phyloP scores from a whole-genome alignment of 495 filamentous ascomycete genomes.

The Xylaria bambusicola region DNA sequence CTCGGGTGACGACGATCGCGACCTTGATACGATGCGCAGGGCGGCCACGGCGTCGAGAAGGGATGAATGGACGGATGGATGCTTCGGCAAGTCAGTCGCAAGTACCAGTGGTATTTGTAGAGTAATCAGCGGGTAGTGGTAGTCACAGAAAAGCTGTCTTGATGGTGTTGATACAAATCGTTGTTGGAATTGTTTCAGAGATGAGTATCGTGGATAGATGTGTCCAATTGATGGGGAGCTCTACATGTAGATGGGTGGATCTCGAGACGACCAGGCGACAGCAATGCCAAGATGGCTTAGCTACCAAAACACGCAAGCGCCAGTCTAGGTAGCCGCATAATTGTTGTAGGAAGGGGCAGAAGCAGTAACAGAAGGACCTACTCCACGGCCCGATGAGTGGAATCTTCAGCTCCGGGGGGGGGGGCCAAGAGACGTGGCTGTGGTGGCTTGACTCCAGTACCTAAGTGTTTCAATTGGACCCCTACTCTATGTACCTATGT shows the following conservation, averaged over 20 bases:
- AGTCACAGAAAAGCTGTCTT: background rate
- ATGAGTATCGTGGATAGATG: constrained; percentile 2
- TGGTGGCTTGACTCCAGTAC: no score
- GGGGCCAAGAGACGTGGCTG: no score
- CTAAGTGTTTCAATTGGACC: no score
- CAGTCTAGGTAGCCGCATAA: background rate
- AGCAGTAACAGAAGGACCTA: no score
- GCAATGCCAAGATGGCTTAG: constrained; percentile 12
- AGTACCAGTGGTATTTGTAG: background rate
- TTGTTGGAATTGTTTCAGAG: constrained; percentile 10
- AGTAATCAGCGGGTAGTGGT: background rate
- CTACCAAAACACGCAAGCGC: constrained; percentile 9
- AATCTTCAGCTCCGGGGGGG: no score
- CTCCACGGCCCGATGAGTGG: no score
- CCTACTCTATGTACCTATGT: no score
- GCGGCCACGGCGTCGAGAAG: background rate
- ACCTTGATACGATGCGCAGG: constrained; percentile 11
- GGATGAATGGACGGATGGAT: background rate
- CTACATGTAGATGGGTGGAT: constrained; percentile 9
- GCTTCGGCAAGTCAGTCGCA: background rate
- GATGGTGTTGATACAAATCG: constrained; percentile 9
- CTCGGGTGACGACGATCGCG: background rate
- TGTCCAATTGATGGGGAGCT: constrained; percentile 11
- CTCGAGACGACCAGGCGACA: constrained; percentile 8
- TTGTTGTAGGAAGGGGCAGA: background rate